Evolutionary conservation across 2,329 filamentous ascomycete genomes (phyloP).

Genomic region (Fusarium sp.): DNA sequence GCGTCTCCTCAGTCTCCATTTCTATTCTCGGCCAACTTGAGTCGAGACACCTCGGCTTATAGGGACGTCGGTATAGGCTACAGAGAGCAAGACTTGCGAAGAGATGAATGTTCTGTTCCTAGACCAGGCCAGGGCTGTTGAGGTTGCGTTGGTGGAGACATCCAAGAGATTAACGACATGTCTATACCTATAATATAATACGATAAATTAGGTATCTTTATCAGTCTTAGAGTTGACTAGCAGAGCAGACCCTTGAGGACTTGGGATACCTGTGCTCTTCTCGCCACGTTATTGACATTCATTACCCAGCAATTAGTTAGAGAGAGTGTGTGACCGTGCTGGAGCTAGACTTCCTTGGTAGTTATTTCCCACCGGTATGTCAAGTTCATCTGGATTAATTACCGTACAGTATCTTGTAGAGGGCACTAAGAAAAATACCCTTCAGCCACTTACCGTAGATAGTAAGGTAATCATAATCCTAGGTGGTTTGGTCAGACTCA

Average conservation of each 20-base stretch:
- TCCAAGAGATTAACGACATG: constrained; percentile 13
- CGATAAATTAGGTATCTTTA: constrained; percentile 11
- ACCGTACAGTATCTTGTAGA: neutral
- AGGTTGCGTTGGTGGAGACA: constrained; percentile 17
- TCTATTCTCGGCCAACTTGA: constrained; percentile 18
- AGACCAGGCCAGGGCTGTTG: neutral
- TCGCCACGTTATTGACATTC: constrained; percentile 2
- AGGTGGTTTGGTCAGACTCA: constrained; percentile 9
- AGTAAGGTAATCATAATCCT: neutral
- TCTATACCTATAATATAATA: constrained; percentile 4
- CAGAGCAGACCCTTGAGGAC: neutral
- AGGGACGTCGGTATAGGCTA: neutral
- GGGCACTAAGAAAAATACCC: neutral
- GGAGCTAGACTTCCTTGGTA: neutral
- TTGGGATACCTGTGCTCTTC: neutral
- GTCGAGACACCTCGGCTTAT: neutral
- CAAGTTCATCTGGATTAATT: constrained; percentile 1
- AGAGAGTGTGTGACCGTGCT: neutral
- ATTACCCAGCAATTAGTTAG: neutral
- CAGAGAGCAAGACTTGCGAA: neutral
- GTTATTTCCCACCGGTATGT: constrained; percentile 10
- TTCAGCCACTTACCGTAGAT: constrained; percentile 18
- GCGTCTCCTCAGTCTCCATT: constrained; percentile 6
- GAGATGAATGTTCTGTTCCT: neutral
- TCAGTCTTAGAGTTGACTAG: neutral